Percentiles rank a stretch among this genome's conserved stretches.
Conservation (phyloP, 2,329 filamentous ascomycete genomes). For the Sclerotinia sclerotiorum region DNA sequence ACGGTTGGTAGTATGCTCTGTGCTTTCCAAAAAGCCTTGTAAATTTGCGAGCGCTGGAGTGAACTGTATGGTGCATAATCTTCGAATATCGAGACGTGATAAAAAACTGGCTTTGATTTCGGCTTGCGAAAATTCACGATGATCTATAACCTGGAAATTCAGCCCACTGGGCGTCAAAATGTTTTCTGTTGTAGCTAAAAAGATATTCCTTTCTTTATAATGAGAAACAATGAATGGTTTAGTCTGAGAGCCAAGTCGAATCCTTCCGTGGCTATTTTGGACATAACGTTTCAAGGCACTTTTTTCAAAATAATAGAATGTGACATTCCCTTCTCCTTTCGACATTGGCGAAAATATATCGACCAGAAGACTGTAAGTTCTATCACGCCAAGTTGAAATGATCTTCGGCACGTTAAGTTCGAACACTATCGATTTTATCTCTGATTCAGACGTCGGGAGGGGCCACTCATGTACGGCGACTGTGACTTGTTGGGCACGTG, state of each 20-base stretch:
- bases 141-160: constrained; percentile 44
- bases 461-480: constrained; percentile 59
- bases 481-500: constrained; percentile 42
- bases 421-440: constrained; percentile 51
- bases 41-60: constrained; percentile 29
- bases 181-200: constrained; percentile 36
- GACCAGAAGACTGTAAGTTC: constrained; percentile 45
- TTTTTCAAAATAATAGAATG: constrained; percentile 19
- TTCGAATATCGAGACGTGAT: constrained; percentile 34
- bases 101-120: constrained; percentile 17
- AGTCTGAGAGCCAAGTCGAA: constrained; percentile 29
- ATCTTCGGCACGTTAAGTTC: constrained; percentile 48
- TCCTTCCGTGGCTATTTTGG: constrained; percentile 15
- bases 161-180: constrained; percentile 51
- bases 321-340: neutral
- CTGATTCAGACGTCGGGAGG: constrained; percentile 42
- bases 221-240: constrained; percentile 40
- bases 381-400: constrained; percentile 52
- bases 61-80: constrained; percentile 46
- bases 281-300: constrained; percentile 21
- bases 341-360: constrained; percentile 41
- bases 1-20: constrained; percentile 47
- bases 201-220: constrained; percentile 35
- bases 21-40: constrained; percentile 30
- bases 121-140: constrained; percentile 23